These are phyloP conservation scores for Penicillium sp. DNA, from an alignment of 2,329 filamentous ascomycete genomes.

Conservation along the genomic window DNA sequence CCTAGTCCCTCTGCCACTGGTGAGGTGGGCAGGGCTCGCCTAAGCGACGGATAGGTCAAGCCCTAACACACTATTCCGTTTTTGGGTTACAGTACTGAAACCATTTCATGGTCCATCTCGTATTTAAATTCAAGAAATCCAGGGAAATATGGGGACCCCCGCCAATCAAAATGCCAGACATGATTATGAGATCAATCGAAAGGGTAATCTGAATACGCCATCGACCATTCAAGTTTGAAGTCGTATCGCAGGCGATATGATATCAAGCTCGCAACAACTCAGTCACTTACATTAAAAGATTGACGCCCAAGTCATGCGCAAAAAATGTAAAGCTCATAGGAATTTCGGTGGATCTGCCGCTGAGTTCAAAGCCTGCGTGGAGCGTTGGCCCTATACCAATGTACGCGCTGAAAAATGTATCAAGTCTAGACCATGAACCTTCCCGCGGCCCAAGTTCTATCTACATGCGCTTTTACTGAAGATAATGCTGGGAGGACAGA, in stretches of 20 bases:
- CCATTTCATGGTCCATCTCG: neutral
- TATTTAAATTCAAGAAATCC: slow-evolving; percentile 7
- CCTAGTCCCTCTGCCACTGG: slow-evolving; percentile 24
- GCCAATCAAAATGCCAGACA: neutral
- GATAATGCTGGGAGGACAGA: slow-evolving; percentile 24
- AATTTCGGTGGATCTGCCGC: too few species aligned
- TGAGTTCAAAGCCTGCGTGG: too few species aligned
- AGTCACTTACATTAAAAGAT: too few species aligned
- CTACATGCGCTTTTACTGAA: neutral
- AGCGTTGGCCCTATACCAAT: too few species aligned
- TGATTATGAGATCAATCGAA: neutral
- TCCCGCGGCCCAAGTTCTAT: too few species aligned
- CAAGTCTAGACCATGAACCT: too few species aligned
- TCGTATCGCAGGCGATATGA: too few species aligned
- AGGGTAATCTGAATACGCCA: neutral
- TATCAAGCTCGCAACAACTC: too few species aligned
- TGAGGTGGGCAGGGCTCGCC: slow-evolving; percentile 37
- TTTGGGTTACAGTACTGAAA: slow-evolving; percentile 10
- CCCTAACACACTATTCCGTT: slow-evolving; percentile 33
- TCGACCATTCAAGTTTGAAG: neutral
- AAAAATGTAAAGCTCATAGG: too few species aligned
- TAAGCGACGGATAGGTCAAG: slow-evolving; percentile 40
- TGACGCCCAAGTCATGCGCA: too few species aligned
- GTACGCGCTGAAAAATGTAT: too few species aligned
- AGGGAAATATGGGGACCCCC: neutral